Evolutionary conservation across 1,284 basidiomycete genomes (phyloP).

Genomic region (Mycena sp.): DNA sequence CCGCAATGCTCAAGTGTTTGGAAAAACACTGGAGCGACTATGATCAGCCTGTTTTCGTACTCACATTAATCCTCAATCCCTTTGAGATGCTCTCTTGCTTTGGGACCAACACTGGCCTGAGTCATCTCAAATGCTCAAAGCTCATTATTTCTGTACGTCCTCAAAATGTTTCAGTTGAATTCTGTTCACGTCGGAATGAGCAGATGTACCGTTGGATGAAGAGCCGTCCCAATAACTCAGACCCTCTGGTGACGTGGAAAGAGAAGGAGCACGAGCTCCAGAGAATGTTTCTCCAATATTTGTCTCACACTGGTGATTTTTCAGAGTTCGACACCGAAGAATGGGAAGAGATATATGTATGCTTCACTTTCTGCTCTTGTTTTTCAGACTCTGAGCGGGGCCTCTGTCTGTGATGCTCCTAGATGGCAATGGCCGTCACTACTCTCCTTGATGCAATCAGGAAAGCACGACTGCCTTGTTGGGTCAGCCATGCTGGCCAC

Average conservation of each 20-base stretch:
- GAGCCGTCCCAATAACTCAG: conserved; percentile 4
- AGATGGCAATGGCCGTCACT: too few relatives aligned
- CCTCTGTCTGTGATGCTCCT: too few relatives aligned
- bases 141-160: too few relatives aligned
- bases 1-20: conserved; percentile 31
- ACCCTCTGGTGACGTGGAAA: not conserved
- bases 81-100: conserved; percentile 3
- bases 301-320: not conserved
- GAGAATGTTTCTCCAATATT: not conserved
- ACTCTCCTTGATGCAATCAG: too few relatives aligned
- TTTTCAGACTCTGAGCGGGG: too few relatives aligned
- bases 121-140: too few relatives aligned
- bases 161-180: too few relatives aligned
- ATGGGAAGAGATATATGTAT: too few relatives aligned
- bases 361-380: too few relatives aligned
- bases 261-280: conserved; percentile 5
- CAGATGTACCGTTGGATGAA: conserved; percentile 19
- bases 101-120: not conserved
- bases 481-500: too few relatives aligned
- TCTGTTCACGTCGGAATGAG: not conserved
- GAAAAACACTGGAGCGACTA: conserved; percentile 4
- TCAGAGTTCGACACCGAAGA: too few relatives aligned
- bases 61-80: conserved; percentile 11
- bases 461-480: too few relatives aligned
- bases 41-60: conserved; percentile 13